Conservation (phyloP, 83 land plant genomes). For the Picea mariana region DNA sequence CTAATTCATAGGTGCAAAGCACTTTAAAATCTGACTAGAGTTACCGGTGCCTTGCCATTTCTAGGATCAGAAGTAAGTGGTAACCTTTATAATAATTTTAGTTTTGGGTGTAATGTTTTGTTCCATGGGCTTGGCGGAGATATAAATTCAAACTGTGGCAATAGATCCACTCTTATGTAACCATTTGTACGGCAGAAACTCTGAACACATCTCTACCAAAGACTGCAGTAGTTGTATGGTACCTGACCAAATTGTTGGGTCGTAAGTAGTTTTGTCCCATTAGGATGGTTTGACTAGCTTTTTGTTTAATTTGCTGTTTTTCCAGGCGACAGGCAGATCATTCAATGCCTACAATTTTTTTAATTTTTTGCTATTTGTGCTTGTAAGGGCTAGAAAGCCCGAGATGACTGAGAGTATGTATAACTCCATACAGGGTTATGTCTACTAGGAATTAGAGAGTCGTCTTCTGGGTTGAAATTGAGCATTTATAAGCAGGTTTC, state of each 20-base stretch:
- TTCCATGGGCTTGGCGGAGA: constrained; percentile 1
- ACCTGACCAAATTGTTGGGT: constrained; percentile 16
- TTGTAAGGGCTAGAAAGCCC: constrained; percentile 18
- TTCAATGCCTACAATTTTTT: constrained; percentile 6
- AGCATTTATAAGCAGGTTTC: too few species aligned
- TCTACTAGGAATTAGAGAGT: too few species aligned
- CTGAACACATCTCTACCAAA: constrained; percentile 6
- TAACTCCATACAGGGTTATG: too few species aligned
- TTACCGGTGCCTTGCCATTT: constrained; percentile 9
- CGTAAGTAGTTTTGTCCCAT: constrained; percentile 1
- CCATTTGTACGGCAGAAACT: background rate
- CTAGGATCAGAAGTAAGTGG: constrained; percentile 6
- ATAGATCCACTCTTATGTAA: background rate
- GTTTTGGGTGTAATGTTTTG: constrained; percentile 18
- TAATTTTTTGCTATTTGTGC: background rate
- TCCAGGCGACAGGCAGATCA: background rate
- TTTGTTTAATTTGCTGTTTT: constrained; percentile 10
- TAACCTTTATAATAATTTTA: constrained; percentile 4
- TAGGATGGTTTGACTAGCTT: constrained; percentile 9
- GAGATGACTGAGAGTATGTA: background rate
- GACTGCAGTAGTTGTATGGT: background rate
- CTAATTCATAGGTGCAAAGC: constrained; percentile 17
- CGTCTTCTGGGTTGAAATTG: too few species aligned
- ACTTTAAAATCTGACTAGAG: constrained; percentile 6
- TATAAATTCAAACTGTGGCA: constrained; percentile 1